Base-by-base conservation (phyloP, 257 asterid genomes). In the Oldenlandia corymbosa region DNA sequence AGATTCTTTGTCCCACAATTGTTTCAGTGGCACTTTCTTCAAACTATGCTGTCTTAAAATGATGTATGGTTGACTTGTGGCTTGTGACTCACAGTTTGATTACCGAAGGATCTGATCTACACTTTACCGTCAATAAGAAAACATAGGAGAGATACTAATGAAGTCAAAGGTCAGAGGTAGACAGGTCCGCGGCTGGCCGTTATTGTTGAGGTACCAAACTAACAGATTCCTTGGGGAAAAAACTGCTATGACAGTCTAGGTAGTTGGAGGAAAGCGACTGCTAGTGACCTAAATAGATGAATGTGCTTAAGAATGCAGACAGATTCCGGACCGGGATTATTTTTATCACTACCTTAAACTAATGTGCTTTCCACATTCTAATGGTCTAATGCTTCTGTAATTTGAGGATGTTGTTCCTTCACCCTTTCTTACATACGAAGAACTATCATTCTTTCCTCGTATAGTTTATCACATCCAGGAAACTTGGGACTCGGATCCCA, bases 111-210 rank as follows among this genome's bases (percentile, higher is more conserved):
- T n/a, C n/a, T n/a, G n/a, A n/a, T n/a, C n/a, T n/a, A n/a, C n/a
- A n/a, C n/a, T n/a, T n/a, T n/a, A n/a, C n/a, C n/a, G n/a, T n/a
- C n/a, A 31, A 55, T 62, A 43, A 30, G n/a, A 62, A 20, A 45
- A 26, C 55, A 46, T 46, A 39, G 21, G 24, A 18, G 9, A 16
- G 46, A 24, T 46, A 57, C 58, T 20, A 31, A 47, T 28, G 43
- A 62, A 47, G 58, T 48, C 58, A 47, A 63, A 46, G 23, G 68
- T 63, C 32, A n/a, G 53, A 63, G 31, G 3, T 32, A 24, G 23
- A 48, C 1, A 47, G 46, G 43, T 63, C 55, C 43, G 31, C 26
- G 21, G 23, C 34, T 30, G 31, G 34, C 48, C 23, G 7, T 62
- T 47, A 13, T 46, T 9, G 31, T 5, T 26, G 17, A 3, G 37